Base-by-base conservation (phyloP, 2,329 filamentous ascomycete species). In the Eutypa lata region DNA sequence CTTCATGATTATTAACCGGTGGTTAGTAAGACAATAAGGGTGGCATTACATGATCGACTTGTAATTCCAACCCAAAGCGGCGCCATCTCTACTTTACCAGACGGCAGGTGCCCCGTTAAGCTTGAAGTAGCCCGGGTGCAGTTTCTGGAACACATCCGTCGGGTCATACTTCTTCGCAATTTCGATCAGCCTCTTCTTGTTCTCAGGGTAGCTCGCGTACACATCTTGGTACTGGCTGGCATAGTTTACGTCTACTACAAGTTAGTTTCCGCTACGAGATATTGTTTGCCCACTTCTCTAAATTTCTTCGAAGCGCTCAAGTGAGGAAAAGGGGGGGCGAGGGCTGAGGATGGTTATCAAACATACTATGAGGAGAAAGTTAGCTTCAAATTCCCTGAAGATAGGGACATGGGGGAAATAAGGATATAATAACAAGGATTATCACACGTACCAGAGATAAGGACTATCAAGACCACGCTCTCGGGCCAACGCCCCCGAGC, bases 41-140 rank as follows among this genome's bases (percentile, higher is more conserved):
- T n/a, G 26, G 26, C 5, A 31, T 31, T 31, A 10, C 5, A 31
- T 31, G 26, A 10, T 31, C 26, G 26, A 31, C 6, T 31, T 31
- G 26, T 31, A 10, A 31, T 31, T 31, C 26, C 6, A 31, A 31
- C 26, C 26, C 26, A 5, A 10, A 38, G 18, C 19, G 42, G 16
- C 13, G 5, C n/a, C 6, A 21, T 8, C 40, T 8, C 26, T 14
- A 7, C 13, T 21, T 22, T 50, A 21, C 47, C 28, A 53, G 21
- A 48, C 13, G 13, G 14, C 18, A 31, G 54, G 52, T 6, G 52
- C 42, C 8, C 56, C 56, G 3, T 43, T 7, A 24, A 74, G 49
- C 56, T 74, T 75, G 54, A 76, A 76, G 52, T 71, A 71, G 1
- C 73, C 72, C 0, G 64, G 66, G 38, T 68, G 67, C 21, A 74